Conservation (phyloP, 768 basidiomycete species). For the Auricularia cornea region DNA sequence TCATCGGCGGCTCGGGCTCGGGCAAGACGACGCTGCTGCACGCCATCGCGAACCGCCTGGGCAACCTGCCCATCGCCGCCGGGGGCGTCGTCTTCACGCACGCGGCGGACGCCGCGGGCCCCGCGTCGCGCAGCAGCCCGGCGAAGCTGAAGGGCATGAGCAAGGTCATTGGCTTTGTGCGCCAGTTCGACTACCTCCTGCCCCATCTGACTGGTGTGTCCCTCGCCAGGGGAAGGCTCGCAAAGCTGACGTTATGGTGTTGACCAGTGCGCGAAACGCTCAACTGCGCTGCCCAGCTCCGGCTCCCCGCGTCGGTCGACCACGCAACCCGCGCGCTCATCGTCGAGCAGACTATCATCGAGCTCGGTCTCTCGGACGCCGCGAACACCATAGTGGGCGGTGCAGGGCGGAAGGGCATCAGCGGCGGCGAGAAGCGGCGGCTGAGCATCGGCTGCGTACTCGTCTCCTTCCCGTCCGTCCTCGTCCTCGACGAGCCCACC, state of each 20-base stretch:
- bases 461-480: conserved; percentile 35
- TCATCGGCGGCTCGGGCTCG: background rate
- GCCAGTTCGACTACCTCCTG: conserved; percentile 32
- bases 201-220: conserved; percentile 29
- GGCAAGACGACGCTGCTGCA: background rate
- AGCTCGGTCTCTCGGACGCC: conserved; percentile 35
- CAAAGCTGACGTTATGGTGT: background rate
- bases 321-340: conserved; percentile 21
- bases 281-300: conserved; percentile 27
- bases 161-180: conserved; percentile 28
- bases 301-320: conserved; percentile 27
- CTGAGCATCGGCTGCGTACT: conserved; percentile 37
- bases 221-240: background rate
- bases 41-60: background rate
- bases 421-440: conserved; percentile 39
- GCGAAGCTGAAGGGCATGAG: background rate
- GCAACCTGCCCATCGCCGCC: background rate
- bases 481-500: conserved; percentile 36
- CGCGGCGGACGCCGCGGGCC: too few species aligned
- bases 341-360: conserved; percentile 35
- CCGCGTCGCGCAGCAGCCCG: background rate
- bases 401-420: conserved; percentile 36
- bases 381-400: conserved; percentile 39
- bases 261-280: conserved; percentile 31
- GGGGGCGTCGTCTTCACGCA: background rate